phyloP scores from a whole-genome alignment of 2,329 filamentous ascomycete genomes.

The Aspergillus terreus region DNA sequence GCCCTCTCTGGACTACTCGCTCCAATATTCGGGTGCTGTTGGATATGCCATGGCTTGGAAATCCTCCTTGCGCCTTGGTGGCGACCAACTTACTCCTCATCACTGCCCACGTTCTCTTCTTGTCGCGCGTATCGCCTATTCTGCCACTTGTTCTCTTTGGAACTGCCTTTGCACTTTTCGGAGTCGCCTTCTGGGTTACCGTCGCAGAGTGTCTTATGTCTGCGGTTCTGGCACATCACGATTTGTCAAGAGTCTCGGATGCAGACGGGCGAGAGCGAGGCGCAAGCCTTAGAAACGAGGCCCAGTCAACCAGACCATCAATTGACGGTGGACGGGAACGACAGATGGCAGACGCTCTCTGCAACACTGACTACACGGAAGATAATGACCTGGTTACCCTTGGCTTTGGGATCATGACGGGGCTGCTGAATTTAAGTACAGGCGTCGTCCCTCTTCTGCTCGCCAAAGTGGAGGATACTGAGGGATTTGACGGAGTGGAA shows the following conservation, averaged over 20 bases:
- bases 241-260: not conserved
- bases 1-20: not conserved
- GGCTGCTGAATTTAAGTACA: constrained; percentile 4
- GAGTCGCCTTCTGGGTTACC: not conserved
- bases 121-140: not conserved
- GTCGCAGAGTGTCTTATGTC: not conserved
- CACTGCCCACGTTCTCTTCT: not conserved
- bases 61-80: not conserved
- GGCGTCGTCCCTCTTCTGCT: constrained; percentile 2
- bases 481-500: not conserved
- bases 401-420: constrained; percentile 5
- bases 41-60: not conserved
- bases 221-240: not conserved
- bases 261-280: not conserved
- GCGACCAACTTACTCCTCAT: not conserved
- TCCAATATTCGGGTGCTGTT: not conserved
- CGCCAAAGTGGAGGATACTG: not conserved
- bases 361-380: not conserved
- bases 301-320: not conserved
- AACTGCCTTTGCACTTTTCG: not conserved
- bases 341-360: not conserved
- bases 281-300: not conserved
- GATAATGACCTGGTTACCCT: not conserved
- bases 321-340: not conserved
- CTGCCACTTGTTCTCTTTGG: not conserved